Percentiles rank a stretch among this genome's conserved stretches.
Evolutionary conservation across 306 rosid species (phyloP).

Genomic region (Malus sieversii): DNA sequence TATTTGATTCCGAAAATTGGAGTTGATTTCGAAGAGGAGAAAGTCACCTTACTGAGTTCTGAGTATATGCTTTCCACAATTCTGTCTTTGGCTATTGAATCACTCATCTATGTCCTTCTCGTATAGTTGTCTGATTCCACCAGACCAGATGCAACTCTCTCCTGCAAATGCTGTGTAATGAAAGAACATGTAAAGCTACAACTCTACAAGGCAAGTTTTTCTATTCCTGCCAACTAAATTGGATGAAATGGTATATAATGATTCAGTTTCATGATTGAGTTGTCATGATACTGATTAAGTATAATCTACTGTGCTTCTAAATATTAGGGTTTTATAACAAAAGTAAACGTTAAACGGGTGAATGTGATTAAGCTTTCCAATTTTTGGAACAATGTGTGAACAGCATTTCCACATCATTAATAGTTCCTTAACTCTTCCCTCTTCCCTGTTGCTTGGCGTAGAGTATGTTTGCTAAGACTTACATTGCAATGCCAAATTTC

Average conservation of each 20-base stretch:
- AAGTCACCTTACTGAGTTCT: not conserved
- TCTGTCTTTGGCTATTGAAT: not conserved
- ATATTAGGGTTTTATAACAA: not conserved
- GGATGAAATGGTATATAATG: not conserved
- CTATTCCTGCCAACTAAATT: not conserved
- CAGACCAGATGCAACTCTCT: conserved; percentile 20
- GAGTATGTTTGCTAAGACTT: not conserved
- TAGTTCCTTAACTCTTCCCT: not conserved
- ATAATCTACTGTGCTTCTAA: not conserved
- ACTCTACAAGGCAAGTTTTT: conserved; percentile 33
- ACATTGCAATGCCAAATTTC: not conserved
- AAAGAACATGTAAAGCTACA: conserved; percentile 28
- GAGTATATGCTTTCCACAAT: not conserved
- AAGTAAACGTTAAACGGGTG: not conserved
- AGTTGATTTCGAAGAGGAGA: conserved; percentile 31
- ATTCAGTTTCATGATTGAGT: not conserved
- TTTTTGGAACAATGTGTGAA: not conserved
- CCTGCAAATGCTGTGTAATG: conserved; percentile 32
- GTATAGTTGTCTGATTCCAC: conserved; percentile 26
- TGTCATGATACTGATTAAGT: not conserved
- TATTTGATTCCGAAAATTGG: conserved; percentile 23
- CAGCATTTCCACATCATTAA: not conserved
- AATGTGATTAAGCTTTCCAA: not conserved
- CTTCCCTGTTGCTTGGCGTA: not conserved
- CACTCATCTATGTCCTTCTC: not conserved